These are phyloP conservation scores for Blumeria hordei DNA, from an alignment of 2,329 filamentous ascomycete genomes.

Conservation along the genomic window DNA sequence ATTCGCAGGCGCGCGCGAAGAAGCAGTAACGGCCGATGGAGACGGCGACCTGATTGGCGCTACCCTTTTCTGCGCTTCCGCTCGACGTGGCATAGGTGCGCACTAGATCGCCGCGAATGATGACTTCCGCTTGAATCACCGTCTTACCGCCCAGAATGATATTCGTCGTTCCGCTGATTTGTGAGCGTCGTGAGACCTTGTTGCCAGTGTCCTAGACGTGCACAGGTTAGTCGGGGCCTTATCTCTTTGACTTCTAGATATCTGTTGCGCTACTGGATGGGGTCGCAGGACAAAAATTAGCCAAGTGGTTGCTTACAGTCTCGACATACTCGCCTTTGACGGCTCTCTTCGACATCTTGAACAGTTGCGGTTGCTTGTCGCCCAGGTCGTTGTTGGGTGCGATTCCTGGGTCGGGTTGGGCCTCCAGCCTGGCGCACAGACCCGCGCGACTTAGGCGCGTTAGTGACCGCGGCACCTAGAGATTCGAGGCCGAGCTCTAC, in stretches of 20 bases:
- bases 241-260: neutral
- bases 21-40: slow-evolving; percentile 83
- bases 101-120: slow-evolving; percentile 75
- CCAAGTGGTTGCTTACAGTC: slow-evolving; percentile 36
- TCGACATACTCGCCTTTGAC: slow-evolving; percentile 89
- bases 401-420: neutral
- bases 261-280: neutral
- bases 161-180: slow-evolving; percentile 85
- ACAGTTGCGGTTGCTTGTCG: too few relatives aligned
- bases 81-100: slow-evolving; percentile 25
- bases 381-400: neutral
- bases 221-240: neutral
- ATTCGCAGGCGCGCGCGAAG: slow-evolving; percentile 50
- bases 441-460: neutral
- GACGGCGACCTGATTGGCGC: slow-evolving; percentile 30
- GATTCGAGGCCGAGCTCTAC: neutral
- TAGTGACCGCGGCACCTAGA: neutral
- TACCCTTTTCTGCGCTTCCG: slow-evolving; percentile 5
- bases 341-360: slow-evolving; percentile 48
- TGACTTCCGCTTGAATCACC: slow-evolving; percentile 84
- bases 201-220: slow-evolving; percentile 67
- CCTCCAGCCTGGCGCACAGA: neutral
- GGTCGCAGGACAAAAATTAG: neutral
- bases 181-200: slow-evolving; percentile 82
- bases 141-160: slow-evolving; percentile 94